Percentiles rank a stretch among this genome's conserved stretches.
Conservation (phyloP, 805 yeast genomes). For the Saccharomycopsis fermentans region DNA sequence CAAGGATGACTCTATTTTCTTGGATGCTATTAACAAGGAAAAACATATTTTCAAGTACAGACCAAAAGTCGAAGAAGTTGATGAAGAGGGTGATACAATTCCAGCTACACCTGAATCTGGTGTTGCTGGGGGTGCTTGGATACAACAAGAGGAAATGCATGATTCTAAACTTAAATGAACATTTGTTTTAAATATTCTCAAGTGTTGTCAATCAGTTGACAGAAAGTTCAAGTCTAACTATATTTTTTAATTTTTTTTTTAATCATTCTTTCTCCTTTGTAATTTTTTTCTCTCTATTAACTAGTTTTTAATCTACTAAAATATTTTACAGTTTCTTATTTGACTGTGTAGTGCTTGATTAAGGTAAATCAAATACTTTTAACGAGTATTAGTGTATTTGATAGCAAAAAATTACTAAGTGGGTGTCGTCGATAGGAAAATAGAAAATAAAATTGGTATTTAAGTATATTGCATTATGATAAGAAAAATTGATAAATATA, state of each 20-base stretch:
- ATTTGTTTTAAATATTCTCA: background rate
- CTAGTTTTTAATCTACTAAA: background rate
- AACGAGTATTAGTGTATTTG: no score
- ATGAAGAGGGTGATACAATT: slow-evolving; percentile 3
- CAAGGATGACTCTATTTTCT: slow-evolving; percentile 12
- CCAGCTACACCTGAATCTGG: slow-evolving; percentile 1
- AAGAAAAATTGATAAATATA: no score
- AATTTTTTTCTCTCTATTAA: background rate
- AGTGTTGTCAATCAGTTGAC: background rate
- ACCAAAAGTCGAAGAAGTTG: slow-evolving; percentile 14
- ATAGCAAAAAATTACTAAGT: no score
- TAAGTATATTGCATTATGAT: no score
- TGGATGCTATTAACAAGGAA: slow-evolving; percentile 13
- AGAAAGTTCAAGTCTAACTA: background rate
- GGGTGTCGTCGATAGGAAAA: no score
- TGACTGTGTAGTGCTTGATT: no score
- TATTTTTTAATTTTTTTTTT: background rate
- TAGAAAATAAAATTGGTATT: no score
- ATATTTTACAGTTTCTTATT: background rate
- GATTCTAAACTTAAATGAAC: background rate
- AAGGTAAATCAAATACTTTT: no score
- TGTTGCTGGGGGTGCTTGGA: background rate
- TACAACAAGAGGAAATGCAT: background rate
- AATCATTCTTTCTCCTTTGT: background rate
- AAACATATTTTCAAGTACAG: slow-evolving; percentile 13